Percentiles rank a stretch among this genome's conserved stretches.
phyloP scores from a whole-genome alignment of 441 rosid species.

The Kokia cookei region DNA sequence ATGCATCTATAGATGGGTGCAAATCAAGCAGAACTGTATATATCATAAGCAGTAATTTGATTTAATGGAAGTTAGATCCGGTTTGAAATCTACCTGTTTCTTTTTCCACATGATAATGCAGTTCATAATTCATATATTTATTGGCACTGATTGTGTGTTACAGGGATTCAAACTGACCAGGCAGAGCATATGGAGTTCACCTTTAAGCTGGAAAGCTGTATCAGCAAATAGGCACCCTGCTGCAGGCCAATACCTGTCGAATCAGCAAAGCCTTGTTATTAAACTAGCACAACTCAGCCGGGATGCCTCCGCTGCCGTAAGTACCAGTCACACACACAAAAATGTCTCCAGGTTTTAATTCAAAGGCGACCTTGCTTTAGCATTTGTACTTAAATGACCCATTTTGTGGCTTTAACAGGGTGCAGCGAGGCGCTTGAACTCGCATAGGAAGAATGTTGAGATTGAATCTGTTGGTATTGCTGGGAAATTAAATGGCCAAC shows the following conservation, averaged over 20 bases:
- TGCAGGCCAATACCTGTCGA: constrained; percentile 29
- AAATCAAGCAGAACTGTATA: not conserved
- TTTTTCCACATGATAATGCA: not conserved
- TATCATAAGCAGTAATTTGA: not conserved
- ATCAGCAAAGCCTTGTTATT: constrained; percentile 33
- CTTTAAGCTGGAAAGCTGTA: constrained; percentile 24
- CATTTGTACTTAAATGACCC: not conserved
- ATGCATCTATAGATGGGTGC: not conserved
- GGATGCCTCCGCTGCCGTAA: constrained; percentile 41
- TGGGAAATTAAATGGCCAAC: constrained; percentile 18
- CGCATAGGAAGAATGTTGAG: constrained; percentile 22
- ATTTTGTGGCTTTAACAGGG: constrained; percentile 17
- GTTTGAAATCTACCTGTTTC: not conserved
- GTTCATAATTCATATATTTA: not conserved
- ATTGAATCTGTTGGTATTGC: constrained; percentile 31
- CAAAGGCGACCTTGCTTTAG: not conserved
- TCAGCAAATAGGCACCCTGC: constrained; percentile 22
- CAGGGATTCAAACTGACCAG: constrained; percentile 29
- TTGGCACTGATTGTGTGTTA: not conserved
- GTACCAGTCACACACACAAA: not conserved
- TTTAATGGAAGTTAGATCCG: not conserved
- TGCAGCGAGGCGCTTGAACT: constrained; percentile 29
- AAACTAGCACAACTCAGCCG: constrained; percentile 34
- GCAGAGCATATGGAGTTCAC: constrained; percentile 28
- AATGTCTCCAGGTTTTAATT: not conserved